Percentiles rank a stretch among this genome's conserved stretches.
These are phyloP conservation scores for Trypanosomatidae sp. DNA, from an alignment of 208 protist species.

Conservation along the genomic window DNA sequence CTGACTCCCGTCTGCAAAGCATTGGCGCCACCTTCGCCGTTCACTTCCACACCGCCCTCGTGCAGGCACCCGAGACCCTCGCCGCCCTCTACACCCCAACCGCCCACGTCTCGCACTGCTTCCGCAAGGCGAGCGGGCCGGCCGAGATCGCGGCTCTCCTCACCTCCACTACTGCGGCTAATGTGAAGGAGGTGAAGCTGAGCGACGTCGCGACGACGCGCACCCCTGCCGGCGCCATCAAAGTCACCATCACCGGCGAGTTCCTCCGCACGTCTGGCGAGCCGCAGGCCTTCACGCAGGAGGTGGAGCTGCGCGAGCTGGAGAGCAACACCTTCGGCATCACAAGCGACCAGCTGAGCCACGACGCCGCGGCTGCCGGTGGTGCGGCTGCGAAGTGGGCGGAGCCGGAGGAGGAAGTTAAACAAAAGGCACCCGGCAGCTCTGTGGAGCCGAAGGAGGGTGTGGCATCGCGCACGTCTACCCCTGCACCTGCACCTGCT, in stretches of 20 bases:
- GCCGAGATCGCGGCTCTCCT: slow-evolving; percentile 35
- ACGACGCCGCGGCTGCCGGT: slow-evolving; percentile 14
- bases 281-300: slow-evolving; percentile 55
- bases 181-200: slow-evolving; percentile 34
- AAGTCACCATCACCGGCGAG: slow-evolving; percentile 38
- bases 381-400: too few species aligned
- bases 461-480: not conserved
- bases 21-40: slow-evolving; percentile 66
- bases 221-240: slow-evolving; percentile 33
- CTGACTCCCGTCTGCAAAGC: slow-evolving; percentile 25
- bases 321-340: slow-evolving; percentile 48
- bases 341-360: slow-evolving; percentile 42
- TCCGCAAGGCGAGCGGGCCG: slow-evolving; percentile 27
- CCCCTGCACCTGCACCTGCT: too few species aligned
- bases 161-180: slow-evolving; percentile 18
- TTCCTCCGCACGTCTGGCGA: slow-evolving; percentile 6
- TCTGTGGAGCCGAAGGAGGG: too few species aligned
- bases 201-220: slow-evolving; percentile 25
- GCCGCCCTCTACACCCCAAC: slow-evolving; percentile 47
- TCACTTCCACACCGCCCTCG: slow-evolving; percentile 68
- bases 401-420: too few species aligned
- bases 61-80: slow-evolving; percentile 43
- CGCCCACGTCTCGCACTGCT: slow-evolving; percentile 45
- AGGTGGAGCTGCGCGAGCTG: slow-evolving; percentile 62
- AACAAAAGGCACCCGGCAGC: too few species aligned